Evolutionary conservation across 768 basidiomycete species (phyloP).

Genomic region (Polyporus arcularius): DNA sequence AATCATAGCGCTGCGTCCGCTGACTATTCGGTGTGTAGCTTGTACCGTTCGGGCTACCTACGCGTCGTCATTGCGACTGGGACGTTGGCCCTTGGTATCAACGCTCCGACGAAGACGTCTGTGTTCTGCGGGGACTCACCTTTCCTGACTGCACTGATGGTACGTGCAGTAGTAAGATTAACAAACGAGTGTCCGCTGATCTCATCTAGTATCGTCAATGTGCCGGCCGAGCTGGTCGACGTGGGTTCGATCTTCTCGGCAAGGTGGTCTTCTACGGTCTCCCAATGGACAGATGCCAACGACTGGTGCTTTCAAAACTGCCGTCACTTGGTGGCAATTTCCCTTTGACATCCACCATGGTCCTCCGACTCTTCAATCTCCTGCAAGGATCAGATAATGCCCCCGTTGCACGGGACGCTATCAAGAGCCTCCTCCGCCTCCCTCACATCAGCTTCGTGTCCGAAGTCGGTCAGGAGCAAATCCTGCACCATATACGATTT

Average conservation of each 20-base stretch:
- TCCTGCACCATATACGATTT: constrained; percentile 68
- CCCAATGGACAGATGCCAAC: constrained; percentile 61
- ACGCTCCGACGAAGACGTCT: constrained; percentile 68
- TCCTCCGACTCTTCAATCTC: constrained; percentile 64
- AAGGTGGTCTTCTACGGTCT: constrained; percentile 76
- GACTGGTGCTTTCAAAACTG: constrained; percentile 62
- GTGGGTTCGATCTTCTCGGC: constrained; percentile 69
- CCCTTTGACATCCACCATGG: constrained; percentile 66
- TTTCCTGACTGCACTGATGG: constrained; percentile 60
- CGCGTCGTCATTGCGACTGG: constrained; percentile 70
- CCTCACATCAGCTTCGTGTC: constrained; percentile 62
- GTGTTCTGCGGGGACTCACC: constrained; percentile 67
- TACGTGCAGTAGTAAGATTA: constrained; percentile 27
- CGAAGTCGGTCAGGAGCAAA: constrained; percentile 52
- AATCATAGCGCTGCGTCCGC: no score
- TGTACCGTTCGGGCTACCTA: constrained; percentile 64
- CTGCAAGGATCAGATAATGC: constrained; percentile 61
- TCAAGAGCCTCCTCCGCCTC: constrained; percentile 54
- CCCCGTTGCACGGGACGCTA: constrained; percentile 46
- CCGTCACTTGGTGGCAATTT: constrained; percentile 65
- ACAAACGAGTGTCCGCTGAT: constrained; percentile 1
- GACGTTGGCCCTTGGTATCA: constrained; percentile 74
- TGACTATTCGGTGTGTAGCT: constrained; percentile 32
- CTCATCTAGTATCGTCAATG: constrained; percentile 65
- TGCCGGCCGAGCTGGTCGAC: constrained; percentile 69